These are phyloP conservation scores for Neonectria sp. DNA, from an alignment of 2,329 filamentous ascomycete genomes.

Conservation along the genomic window DNA sequence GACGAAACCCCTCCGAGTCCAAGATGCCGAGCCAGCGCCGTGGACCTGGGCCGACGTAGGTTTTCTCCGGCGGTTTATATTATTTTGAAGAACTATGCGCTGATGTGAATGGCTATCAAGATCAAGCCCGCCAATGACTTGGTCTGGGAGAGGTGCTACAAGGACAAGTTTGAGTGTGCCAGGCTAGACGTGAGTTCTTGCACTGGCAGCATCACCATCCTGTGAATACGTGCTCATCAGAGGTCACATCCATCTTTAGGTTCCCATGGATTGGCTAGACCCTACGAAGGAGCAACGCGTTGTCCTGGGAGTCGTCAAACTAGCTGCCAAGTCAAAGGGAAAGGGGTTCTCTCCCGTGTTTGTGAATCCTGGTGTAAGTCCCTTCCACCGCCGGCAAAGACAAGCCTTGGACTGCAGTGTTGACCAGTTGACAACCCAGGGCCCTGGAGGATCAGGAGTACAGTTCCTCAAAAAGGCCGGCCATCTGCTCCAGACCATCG, in stretches of 20 bases:
- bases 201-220: background rate
- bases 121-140: conserved; percentile 49
- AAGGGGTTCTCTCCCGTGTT: conserved; percentile 51
- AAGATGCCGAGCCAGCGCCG: conserved; percentile 22
- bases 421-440: conserved; percentile 46
- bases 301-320: conserved; percentile 50
- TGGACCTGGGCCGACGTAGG: conserved; percentile 48
- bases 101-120: conserved; percentile 49
- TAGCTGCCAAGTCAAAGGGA: conserved; percentile 50
- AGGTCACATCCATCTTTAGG: conserved; percentile 35
- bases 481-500: conserved; percentile 58
- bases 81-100: background rate
- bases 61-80: background rate
- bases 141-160: conserved; percentile 52
- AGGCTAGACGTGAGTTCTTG: conserved; percentile 50
- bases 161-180: conserved; percentile 50
- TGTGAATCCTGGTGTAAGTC: conserved; percentile 53
- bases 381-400: too few species aligned
- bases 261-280: conserved; percentile 55
- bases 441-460: conserved; percentile 65
- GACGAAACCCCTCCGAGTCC: conserved; percentile 2
- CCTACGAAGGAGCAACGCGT: conserved; percentile 48
- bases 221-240: conserved; percentile 2
- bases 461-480: conserved; percentile 52
- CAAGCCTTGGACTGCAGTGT: background rate